A percentile compares a stretch with the other conserved stretches of the same genome.
Conservation (phyloP, 805 yeast genomes). For the Wickerhamomyces strasburgensis region DNA sequence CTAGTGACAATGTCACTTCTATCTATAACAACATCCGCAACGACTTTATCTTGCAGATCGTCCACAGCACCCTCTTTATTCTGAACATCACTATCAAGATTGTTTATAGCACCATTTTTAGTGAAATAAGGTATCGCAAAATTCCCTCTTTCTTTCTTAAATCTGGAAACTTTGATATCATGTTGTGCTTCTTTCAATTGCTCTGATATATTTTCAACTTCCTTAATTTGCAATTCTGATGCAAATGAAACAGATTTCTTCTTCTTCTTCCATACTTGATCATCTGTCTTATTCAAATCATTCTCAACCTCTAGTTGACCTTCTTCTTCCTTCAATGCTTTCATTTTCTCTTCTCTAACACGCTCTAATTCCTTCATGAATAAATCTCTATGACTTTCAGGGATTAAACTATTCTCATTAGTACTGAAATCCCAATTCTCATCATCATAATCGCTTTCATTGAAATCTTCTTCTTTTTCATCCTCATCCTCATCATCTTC, state of each 20-base stretch:
- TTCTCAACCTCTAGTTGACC: slow-evolving; percentile 12
- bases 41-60: slow-evolving; percentile 1
- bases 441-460: slow-evolving; percentile 30
- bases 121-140: too few species aligned
- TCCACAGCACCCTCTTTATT: slow-evolving; percentile 1
- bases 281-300: not conserved
- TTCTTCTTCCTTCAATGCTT: slow-evolving; percentile 16
- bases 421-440: slow-evolving; percentile 17
- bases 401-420: slow-evolving; percentile 14
- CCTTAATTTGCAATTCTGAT: slow-evolving; percentile 47
- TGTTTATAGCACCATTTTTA: not conserved
- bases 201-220: slow-evolving; percentile 52
- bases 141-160: not conserved
- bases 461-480: slow-evolving; percentile 33
- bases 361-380: slow-evolving; percentile 20
- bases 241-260: slow-evolving; percentile 54
- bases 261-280: too few species aligned
- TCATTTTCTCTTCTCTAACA: slow-evolving; percentile 16
- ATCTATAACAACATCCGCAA: slow-evolving; percentile 6
- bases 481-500: slow-evolving; percentile 29
- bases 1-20: slow-evolving; percentile 1
- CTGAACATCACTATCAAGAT: not conserved
- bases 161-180: slow-evolving; percentile 4
- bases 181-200: slow-evolving; percentile 31
- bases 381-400: slow-evolving; percentile 16